These are phyloP conservation scores for Amanita rimosa DNA, from an alignment of 768 basidiomycete genomes.

Conservation along the genomic window DNA sequence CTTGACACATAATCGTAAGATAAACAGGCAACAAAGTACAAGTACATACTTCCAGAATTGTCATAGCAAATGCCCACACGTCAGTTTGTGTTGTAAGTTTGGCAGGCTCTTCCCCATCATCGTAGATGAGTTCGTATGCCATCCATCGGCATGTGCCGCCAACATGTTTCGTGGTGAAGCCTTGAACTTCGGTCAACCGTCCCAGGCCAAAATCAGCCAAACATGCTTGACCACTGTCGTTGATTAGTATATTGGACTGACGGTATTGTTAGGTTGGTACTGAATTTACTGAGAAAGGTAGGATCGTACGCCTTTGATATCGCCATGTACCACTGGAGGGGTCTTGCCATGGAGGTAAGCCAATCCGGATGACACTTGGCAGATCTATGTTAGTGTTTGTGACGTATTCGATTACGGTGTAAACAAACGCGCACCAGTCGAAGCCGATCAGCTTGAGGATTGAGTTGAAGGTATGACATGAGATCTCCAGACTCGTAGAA, in stretches of 20 bases:
- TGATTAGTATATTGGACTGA: slow-evolving; percentile 26
- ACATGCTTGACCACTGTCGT: slow-evolving; percentile 18
- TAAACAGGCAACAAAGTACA: not conserved
- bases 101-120: slow-evolving; percentile 6
- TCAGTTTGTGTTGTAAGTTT: slow-evolving; percentile 17
- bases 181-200: slow-evolving; percentile 20
- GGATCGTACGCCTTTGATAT: slow-evolving; percentile 23
- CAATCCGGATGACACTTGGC: slow-evolving; percentile 10
- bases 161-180: slow-evolving; percentile 22
- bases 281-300: not conserved
- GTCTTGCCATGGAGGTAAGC: slow-evolving; percentile 10
- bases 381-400: slow-evolving; percentile 3
- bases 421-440: slow-evolving; percentile 1
- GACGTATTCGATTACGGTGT: not conserved
- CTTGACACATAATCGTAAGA: not conserved
- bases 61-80: slow-evolving; percentile 26
- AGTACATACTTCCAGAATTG: slow-evolving; percentile 20
- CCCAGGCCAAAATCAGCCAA: slow-evolving; percentile 30
- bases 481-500: slow-evolving; percentile 11
- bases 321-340: slow-evolving; percentile 21
- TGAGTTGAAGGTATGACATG: slow-evolving; percentile 5
- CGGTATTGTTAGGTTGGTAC: not conserved
- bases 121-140: slow-evolving; percentile 21
- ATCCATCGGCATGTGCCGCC: slow-evolving; percentile 28
- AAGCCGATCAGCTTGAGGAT: slow-evolving; percentile 6